Evolutionary conservation across 768 basidiomycete species (phyloP).

Genomic region (Lactarius vividus): DNA sequence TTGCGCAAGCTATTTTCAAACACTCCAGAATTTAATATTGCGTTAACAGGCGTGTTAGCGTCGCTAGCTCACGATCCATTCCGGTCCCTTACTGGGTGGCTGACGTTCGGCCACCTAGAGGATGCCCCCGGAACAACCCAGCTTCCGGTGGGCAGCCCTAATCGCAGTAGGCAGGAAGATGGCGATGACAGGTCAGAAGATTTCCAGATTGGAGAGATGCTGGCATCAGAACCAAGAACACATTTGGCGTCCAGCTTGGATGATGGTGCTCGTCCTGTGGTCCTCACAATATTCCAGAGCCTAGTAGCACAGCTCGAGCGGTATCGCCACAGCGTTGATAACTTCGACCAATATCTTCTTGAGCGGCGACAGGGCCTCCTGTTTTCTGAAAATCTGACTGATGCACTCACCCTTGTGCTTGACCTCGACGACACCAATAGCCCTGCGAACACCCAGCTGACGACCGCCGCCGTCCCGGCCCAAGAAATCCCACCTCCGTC

Average conservation of each 20-base stretch:
- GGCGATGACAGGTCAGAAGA: constrained; percentile 83
- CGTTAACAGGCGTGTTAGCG: constrained; percentile 78
- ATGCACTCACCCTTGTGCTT: constrained; percentile 74
- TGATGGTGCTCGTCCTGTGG: constrained; percentile 69
- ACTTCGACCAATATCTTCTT: constrained; percentile 80
- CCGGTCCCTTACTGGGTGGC: constrained; percentile 84
- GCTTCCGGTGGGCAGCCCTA: constrained; percentile 28
- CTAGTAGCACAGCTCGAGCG: constrained; percentile 79
- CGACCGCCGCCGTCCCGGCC: constrained; percentile 33
- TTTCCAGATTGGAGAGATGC: constrained; percentile 63
- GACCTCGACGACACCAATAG: constrained; percentile 51
- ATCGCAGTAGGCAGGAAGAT: constrained; percentile 40
- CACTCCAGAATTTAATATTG: constrained; percentile 82
- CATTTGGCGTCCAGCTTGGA: constrained; percentile 69
- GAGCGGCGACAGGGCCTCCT: constrained; percentile 87
- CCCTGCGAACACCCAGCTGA: constrained; percentile 27
- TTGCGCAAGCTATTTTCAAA: constrained; percentile 82
- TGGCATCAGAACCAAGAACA: constrained; percentile 53
- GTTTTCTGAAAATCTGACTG: constrained; percentile 89
- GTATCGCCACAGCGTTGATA: constrained; percentile 68
- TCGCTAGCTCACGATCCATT: constrained; percentile 82
- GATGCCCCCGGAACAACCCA: constrained; percentile 24
- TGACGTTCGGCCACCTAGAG: constrained; percentile 63
- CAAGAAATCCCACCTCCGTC: constrained; percentile 45
- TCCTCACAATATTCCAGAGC: constrained; percentile 77